Conservation (phyloP, 257 asterid genomes). For the Leptodermis oblonga region DNA sequence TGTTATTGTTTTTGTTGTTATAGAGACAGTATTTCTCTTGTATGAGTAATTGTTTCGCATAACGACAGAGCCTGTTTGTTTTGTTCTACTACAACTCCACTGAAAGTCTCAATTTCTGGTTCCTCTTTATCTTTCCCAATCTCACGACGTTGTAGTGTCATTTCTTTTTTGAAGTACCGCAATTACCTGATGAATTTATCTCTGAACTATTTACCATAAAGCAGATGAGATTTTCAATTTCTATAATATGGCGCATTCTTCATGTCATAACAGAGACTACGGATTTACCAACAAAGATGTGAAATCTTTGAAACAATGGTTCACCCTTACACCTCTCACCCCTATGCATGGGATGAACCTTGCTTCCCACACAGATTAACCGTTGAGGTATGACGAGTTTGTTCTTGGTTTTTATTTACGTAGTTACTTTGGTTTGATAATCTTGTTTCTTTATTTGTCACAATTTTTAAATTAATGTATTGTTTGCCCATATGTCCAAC, state of each 20-base stretch:
- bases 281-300: slow-evolving; percentile 90
- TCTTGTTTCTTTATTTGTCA: not conserved
- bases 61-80: not conserved
- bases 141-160: not conserved
- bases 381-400: slow-evolving; percentile 61
- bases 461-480: not conserved
- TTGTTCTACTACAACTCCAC: not conserved
- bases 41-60: not conserved
- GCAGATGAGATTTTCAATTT: not conserved
- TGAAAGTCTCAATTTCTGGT: not conserved
- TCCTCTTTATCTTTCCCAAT: not conserved
- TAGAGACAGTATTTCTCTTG: no score
- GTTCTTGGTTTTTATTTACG: not conserved
- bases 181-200: not conserved
- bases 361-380: slow-evolving; percentile 81
- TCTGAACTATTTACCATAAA: not conserved
- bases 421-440: not conserved
- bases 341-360: slow-evolving; percentile 99
- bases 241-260: slow-evolving; percentile 15
- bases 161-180: not conserved
- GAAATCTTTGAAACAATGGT: slow-evolving; percentile 87
- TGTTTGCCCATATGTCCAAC: slow-evolving; percentile 3
- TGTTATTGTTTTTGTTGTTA: no score
- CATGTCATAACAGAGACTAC: slow-evolving; percentile 58
- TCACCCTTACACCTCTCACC: slow-evolving; percentile 76